A percentile compares a stretch with the other conserved stretches of the same genome.
Evolutionary conservation across 75 land plant species (phyloP).

Genomic region (Cupressus sempervirens): DNA sequence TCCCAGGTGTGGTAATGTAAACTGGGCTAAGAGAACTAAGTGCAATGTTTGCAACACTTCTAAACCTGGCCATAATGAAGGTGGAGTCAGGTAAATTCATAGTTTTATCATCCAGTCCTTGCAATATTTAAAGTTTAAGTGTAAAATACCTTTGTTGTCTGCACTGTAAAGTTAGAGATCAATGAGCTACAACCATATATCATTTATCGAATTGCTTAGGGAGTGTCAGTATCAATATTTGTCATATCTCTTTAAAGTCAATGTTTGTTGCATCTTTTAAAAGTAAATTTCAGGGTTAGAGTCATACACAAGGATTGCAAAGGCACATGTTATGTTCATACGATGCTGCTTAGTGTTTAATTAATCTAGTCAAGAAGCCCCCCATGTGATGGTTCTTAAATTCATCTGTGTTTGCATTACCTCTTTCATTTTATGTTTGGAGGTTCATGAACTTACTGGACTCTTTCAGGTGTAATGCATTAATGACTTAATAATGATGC

Average conservation of each 20-base stretch:
- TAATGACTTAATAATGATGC: neutral
- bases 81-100: slow-evolving; percentile 76
- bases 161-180: neutral
- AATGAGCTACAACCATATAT: neutral
- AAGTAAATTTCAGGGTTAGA: neutral
- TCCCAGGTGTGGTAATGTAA: slow-evolving; percentile 92
- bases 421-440: neutral
- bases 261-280: neutral
- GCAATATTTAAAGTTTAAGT: neutral
- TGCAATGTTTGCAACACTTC: slow-evolving; percentile 96
- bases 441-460: neutral
- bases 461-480: neutral
- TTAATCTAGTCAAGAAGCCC: neutral
- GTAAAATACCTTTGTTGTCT: neutral
- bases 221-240: neutral
- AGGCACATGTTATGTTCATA: neutral
- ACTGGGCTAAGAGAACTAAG: slow-evolving; percentile 94
- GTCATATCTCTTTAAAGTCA: neutral
- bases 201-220: neutral
- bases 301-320: neutral
- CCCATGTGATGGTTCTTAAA: neutral
- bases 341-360: neutral
- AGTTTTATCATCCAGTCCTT: neutral
- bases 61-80: slow-evolving; percentile 93
- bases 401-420: neutral